These are phyloP conservation scores for Acer negundo DNA, from an alignment of 345 rosid genomes.

Conservation along the genomic window DNA sequence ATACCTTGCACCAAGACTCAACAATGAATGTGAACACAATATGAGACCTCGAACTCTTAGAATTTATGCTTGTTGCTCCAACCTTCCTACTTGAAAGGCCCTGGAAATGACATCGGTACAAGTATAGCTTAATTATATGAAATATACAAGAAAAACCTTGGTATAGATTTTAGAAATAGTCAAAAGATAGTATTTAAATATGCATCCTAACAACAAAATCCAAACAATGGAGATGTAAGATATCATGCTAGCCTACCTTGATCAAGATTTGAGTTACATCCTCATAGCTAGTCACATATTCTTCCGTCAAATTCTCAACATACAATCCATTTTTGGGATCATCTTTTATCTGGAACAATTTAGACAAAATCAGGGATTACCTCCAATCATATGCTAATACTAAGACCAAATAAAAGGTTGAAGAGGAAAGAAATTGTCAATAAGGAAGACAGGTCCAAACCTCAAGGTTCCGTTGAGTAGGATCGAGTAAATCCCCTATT, in stretches of 20 bases:
- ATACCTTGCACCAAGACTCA: slow-evolving; percentile 89
- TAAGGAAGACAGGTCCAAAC: slow-evolving; percentile 30
- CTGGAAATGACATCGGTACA: slow-evolving; percentile 35
- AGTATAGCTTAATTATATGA: not conserved
- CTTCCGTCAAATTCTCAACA: slow-evolving; percentile 87
- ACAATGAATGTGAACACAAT: slow-evolving; percentile 65
- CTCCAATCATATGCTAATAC: not conserved
- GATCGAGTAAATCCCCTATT: slow-evolving; percentile 92
- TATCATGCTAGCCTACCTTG: slow-evolving; percentile 55
- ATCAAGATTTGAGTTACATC: slow-evolving; percentile 81
- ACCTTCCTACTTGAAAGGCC: slow-evolving; percentile 95
- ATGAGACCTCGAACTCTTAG: slow-evolving; percentile 97
- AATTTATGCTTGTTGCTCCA: slow-evolving; percentile 92
- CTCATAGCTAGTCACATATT: slow-evolving; percentile 80
- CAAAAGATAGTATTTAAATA: not conserved
- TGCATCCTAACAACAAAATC: slow-evolving; percentile 1
- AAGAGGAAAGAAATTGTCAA: not conserved
- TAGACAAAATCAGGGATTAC: slow-evolving; percentile 9
- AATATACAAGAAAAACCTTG: not conserved
- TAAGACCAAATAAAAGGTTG: not conserved
- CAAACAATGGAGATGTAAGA: not conserved
- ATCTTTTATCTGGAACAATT: slow-evolving; percentile 67
- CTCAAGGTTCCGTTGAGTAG: slow-evolving; percentile 88
- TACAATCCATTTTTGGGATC: slow-evolving; percentile 75
- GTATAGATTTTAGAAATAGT: not conserved